These are phyloP conservation scores for sweet orange (Citrus sinensis) DNA, from an alignment of 345 rosid species.

Conservation along the genomic window DNA sequence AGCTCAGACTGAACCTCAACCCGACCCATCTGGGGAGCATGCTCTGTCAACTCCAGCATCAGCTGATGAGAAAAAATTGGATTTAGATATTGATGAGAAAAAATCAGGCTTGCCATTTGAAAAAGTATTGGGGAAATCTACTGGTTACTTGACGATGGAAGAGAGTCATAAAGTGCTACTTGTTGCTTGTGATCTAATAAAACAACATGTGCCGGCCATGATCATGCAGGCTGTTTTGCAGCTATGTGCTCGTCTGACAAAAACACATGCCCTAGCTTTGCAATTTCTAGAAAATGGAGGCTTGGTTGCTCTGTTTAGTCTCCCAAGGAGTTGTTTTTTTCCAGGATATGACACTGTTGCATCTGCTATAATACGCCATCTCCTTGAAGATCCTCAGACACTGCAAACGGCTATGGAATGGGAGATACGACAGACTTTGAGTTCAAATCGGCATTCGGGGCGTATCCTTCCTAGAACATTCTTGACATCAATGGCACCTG, in stretches of 20 bases:
- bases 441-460: constrained; percentile 71
- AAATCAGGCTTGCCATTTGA: constrained; percentile 49
- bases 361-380: constrained; percentile 82
- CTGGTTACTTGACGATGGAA: constrained; percentile 72
- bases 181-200: constrained; percentile 69
- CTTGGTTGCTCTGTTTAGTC: constrained; percentile 70
- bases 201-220: constrained; percentile 79
- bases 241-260: constrained; percentile 90
- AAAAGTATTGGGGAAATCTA: constrained; percentile 68
- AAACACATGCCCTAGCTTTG: constrained; percentile 69
- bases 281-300: constrained; percentile 89
- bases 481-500: constrained; percentile 86
- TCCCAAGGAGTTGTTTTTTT: constrained; percentile 80
- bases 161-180: constrained; percentile 69
- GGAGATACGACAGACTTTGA: constrained; percentile 81
- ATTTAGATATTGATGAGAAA: constrained; percentile 46
- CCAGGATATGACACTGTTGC: constrained; percentile 92
- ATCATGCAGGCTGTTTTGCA: constrained; percentile 97
- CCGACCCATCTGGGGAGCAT: constrained; percentile 37
- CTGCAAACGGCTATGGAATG: constrained; percentile 96
- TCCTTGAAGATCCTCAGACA: constrained; percentile 95
- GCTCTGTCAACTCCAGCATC: constrained; percentile 31
- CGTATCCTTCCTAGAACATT: constrained; percentile 62
- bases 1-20: constrained; percentile 43
- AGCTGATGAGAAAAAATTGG: constrained; percentile 32